These are phyloP conservation scores for Isochrysis galbana DNA, from an alignment of 78 protist species.

Conservation along the genomic window DNA sequence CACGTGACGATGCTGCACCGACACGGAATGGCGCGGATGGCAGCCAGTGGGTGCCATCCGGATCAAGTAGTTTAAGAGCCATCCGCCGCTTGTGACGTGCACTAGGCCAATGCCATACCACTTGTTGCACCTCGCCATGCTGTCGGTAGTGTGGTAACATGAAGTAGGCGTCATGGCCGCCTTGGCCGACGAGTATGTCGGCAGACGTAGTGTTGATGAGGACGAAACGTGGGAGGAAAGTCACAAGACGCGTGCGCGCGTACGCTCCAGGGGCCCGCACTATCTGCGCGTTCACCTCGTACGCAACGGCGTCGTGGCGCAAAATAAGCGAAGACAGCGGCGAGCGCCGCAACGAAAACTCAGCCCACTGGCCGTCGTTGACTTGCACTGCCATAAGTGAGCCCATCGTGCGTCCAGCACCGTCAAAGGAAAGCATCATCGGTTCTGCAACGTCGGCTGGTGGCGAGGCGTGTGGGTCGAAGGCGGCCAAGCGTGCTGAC, in stretches of 20 bases:
- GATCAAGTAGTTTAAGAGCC: background rate
- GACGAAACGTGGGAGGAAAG: background rate
- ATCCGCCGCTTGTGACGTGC: background rate
- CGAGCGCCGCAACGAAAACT: background rate
- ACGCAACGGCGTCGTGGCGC: background rate
- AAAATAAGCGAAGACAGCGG: background rate
- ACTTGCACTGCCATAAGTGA: background rate
- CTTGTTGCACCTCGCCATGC: background rate
- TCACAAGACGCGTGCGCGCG: background rate
- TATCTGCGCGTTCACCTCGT: background rate
- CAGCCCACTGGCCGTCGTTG: background rate
- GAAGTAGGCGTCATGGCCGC: background rate
- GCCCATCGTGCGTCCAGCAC: background rate
- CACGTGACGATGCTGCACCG: background rate
- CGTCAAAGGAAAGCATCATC: background rate
- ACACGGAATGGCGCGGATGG: background rate
- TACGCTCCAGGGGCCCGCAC: background rate
- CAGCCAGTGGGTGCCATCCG: background rate
- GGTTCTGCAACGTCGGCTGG: background rate
- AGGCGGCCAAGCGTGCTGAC: background rate
- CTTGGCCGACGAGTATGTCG: background rate
- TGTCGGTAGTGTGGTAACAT: background rate
- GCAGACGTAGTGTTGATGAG: background rate
- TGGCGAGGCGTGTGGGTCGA: background rate
- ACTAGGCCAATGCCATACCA: background rate